Base-by-base conservation (phyloP, 169 alveolate genomes). In the Plasmodium sp. region DNA sequence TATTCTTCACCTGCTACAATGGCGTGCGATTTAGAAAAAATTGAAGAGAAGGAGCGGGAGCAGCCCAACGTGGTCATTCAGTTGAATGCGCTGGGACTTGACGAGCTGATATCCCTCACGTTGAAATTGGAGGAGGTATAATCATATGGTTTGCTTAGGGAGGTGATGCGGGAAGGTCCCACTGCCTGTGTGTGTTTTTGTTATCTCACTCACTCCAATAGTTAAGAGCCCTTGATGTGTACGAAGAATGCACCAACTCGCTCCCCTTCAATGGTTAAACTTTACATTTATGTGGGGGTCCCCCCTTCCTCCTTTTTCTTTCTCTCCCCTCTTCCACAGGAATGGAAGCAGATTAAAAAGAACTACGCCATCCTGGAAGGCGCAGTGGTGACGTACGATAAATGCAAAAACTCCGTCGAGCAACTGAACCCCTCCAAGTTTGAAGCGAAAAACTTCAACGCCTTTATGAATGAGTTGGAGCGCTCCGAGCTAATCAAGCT, bases 11-110 rank as follows among this genome's bases (percentile, higher is more conserved):
- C 10, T 79, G 83, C 10, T 33, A 88, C 27, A 79, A 88, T 88
- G 94, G 94, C 94, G 22, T 88, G 94, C 82, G 94, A 88, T 88
- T 79, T 88, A 31, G 94, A 88, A 48, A 88, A 79, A n/a, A 88
- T 88, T 88, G 94, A 88, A 51, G 88, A 88, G 16, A 88, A 56
- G 56, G 94, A 88, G 81, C 22, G 75, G 33, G 94, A 88, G 82
- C 80, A 88, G 48, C 94, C 94, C 33, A 88, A 80, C 18, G 74
- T 80, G 2, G 90, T 88, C 9, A 88, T 88, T 43, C 94, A 88
- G 81, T 22, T 88, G 34, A 88, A 88, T 62, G 56, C 94, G 0
- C 72, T 88, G 14, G 83, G 94, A 3, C 90, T 88, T 0, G 94
- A 88, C 16, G 94, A 88, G 43, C n/a, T 88, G 14, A 27, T 88